Conservation (phyloP, 768 basidiomycete genomes). For the Ramaria rubella region DNA sequence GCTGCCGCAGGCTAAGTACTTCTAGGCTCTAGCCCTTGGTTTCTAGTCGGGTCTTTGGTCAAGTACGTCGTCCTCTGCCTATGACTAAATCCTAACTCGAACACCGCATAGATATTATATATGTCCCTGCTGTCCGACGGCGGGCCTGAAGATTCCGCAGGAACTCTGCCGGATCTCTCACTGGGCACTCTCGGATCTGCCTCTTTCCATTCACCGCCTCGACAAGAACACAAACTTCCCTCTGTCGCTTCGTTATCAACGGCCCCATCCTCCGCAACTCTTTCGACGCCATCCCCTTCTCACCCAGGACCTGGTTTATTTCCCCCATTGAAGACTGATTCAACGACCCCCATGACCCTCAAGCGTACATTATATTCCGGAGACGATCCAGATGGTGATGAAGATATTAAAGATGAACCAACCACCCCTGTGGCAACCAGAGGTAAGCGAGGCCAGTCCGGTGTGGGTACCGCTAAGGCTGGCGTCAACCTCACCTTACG, state of each 20-base stretch:
- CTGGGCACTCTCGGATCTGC: slow-evolving; percentile 46
- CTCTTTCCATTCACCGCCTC: neutral
- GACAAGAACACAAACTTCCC: slow-evolving; percentile 1
- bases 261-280: slow-evolving; percentile 16
- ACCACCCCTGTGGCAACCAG: slow-evolving; percentile 46
- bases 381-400: slow-evolving; percentile 4
- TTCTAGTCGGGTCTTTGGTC: too few species aligned
- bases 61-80: too few species aligned
- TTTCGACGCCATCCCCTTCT: slow-evolving; percentile 20
- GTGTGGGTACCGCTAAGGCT: slow-evolving; percentile 30
- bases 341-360: neutral
- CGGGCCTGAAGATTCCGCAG: slow-evolving; percentile 26
- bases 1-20: too few species aligned
- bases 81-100: too few species aligned
- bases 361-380: neutral
- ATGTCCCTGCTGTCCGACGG: neutral
- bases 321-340: neutral
- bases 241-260: slow-evolving; percentile 6
- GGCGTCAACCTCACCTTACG: slow-evolving; percentile 67
- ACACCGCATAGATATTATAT: too few species aligned
- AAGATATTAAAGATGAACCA: slow-evolving; percentile 33
- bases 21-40: too few species aligned
- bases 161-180: slow-evolving; percentile 53
- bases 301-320: neutral
- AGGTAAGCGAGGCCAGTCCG: slow-evolving; percentile 37